Base-by-base conservation (phyloP, 129 eudicot species). In the Smallanthus sonchifolius region DNA sequence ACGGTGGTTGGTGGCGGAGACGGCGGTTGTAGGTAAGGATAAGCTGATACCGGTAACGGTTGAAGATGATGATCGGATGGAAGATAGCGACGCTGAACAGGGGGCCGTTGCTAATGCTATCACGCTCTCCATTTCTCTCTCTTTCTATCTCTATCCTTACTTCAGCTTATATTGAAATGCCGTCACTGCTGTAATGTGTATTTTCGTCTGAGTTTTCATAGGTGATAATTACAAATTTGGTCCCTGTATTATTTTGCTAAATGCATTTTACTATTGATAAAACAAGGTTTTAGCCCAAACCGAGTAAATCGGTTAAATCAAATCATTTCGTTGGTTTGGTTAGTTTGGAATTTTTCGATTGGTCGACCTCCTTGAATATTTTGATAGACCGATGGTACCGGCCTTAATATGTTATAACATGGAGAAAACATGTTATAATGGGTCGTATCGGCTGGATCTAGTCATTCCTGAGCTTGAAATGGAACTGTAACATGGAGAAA, bases 1-100 rank as follows among this genome's bases (percentile, higher is more conserved):
- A 72, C 79, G 87, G 70, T 65, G 80, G 75, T 49, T 11, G 84
- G 82, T 39, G 79, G 84, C 40, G 78, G 82, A 47, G 2, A 63
- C 70, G 74, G 82, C 62, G 84, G 52, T 73, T 7, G 73, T 62
- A 61, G 86, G 63, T 72, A 57, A 77, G 84, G 89, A 78, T 70
- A 86, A 86, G 79, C 80, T 73, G 44, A 69, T 60, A 20, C 70
- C 61, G 63, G 39, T 81, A 64, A 37, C 66, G 44, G 60, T 57
- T 64, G 79, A 37, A 47, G 72, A 55, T 4, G 90, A 70, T 15
- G 73, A 63, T 64, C 77, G 82, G 79, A 79, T 40, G 69, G 85
- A 7, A 55, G 83, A 77, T 61, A 77, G 36, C 13, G 75, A 79
- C 7, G 78, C 28, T 2, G 76, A 48, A 37, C 63, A 17, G 16